phyloP scores from a whole-genome alignment of 768 basidiomycete species.

The Butyriboletus loyo region DNA sequence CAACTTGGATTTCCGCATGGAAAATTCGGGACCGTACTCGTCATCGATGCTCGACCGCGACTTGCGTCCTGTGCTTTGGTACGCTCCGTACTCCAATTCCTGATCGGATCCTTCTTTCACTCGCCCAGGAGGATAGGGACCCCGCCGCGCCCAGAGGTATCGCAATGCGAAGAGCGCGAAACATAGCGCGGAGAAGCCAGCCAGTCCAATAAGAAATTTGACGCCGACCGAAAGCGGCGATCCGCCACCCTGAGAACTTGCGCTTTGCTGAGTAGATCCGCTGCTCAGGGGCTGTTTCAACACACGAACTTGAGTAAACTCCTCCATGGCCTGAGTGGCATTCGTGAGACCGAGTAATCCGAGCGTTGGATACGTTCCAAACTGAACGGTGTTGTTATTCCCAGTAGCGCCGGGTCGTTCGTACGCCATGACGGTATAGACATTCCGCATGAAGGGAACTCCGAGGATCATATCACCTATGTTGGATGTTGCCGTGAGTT shows the following conservation, averaged over 20 bases:
- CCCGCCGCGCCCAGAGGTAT: constrained; percentile 44
- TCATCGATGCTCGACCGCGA: constrained; percentile 25
- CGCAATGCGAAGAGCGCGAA: constrained; percentile 50
- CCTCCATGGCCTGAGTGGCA: constrained; percentile 53
- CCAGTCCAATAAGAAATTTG: constrained; percentile 57
- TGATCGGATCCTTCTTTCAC: constrained; percentile 12
- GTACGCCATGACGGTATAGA: constrained; percentile 77
- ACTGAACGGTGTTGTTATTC: constrained; percentile 22
- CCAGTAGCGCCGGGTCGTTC: constrained; percentile 45
- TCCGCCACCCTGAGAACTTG: constrained; percentile 17
- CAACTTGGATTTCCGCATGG: constrained; percentile 4
- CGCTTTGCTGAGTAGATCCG: constrained; percentile 8
- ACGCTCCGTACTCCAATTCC: constrained; percentile 24
- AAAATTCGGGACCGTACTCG: constrained; percentile 9
- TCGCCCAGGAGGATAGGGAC: constrained; percentile 10
- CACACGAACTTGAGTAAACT: constrained; percentile 70
- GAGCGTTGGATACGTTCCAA: constrained; percentile 40
- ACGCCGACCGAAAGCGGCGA: constrained; percentile 56
- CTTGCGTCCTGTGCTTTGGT: constrained; percentile 34
- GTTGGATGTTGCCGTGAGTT: constrained; percentile 35
- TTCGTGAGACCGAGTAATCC: constrained; percentile 67
- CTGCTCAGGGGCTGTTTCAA: constrained; percentile 53
- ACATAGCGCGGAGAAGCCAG: constrained; percentile 58
- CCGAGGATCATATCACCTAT: constrained; percentile 75
- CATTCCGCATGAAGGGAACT: constrained; percentile 72